Evolutionary conservation across 2,329 filamentous ascomycete genomes (phyloP).

Genomic region (Nemania sp.): DNA sequence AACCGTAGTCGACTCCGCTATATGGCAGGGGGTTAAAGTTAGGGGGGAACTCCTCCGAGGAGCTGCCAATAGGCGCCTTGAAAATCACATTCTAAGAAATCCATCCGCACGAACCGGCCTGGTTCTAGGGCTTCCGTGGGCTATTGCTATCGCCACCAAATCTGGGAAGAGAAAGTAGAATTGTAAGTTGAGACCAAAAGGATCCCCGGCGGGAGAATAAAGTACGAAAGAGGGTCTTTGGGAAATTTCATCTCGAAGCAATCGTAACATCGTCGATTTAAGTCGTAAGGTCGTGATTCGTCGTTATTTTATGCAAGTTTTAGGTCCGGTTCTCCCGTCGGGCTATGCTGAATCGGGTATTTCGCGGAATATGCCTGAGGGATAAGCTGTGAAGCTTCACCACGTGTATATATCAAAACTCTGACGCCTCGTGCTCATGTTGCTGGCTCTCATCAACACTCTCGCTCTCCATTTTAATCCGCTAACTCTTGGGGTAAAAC

Average conservation of each 20-base stretch:
- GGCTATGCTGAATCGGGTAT: slow-evolving; percentile 49
- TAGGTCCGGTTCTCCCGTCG: slow-evolving; percentile 48
- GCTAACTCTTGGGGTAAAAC: slow-evolving; percentile 45
- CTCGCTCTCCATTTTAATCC: slow-evolving; percentile 40
- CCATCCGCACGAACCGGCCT: slow-evolving; percentile 46
- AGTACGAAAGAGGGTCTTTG: slow-evolving; percentile 28
- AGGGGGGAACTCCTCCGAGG: slow-evolving; percentile 14
- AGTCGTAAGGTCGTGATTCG: slow-evolving; percentile 51
- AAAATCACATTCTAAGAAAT: slow-evolving; percentile 34
- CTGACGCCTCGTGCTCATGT: slow-evolving; percentile 44
- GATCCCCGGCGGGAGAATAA: slow-evolving; percentile 38
- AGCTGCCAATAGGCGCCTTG: slow-evolving; percentile 16
- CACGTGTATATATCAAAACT: slow-evolving; percentile 53
- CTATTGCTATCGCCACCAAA: slow-evolving; percentile 38
- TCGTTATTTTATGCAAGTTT: slow-evolving; percentile 53
- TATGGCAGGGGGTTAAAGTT: slow-evolving; percentile 20
- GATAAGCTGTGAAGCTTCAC: slow-evolving; percentile 55
- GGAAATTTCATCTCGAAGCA: slow-evolving; percentile 39
- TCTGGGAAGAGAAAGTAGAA: slow-evolving; percentile 33
- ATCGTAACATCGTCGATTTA: slow-evolving; percentile 48
- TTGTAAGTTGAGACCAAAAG: slow-evolving; percentile 33
- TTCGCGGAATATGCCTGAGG: slow-evolving; percentile 50
- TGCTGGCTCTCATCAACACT: slow-evolving; percentile 31
- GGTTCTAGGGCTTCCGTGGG: slow-evolving; percentile 44
- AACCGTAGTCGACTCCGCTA: slow-evolving; percentile 19